phyloP scores from a whole-genome alignment of 2,329 filamentous ascomycete genomes.

The Bretziella fagacearum region DNA sequence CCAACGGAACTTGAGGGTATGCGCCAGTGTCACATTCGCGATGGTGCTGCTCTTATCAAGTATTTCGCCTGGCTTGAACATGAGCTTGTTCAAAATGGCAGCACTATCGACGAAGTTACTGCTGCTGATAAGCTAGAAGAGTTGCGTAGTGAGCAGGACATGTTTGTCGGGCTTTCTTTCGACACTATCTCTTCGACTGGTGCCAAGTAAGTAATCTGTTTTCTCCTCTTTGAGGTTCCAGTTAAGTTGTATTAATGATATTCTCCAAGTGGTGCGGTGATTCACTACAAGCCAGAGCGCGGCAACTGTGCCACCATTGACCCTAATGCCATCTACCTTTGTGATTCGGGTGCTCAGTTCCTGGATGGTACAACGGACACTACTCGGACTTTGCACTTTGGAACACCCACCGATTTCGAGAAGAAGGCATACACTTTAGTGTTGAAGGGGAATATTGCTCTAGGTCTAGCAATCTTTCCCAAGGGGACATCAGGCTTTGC shows the following conservation, averaged over 20 bases:
- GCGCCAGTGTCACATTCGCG: constrained; percentile 82
- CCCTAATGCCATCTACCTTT: constrained; percentile 73
- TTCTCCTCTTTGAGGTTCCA: constrained; percentile 8
- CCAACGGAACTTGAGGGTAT: constrained; percentile 78
- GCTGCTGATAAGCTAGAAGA: constrained; percentile 83
- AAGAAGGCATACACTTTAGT: constrained; percentile 85
- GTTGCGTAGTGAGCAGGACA: constrained; percentile 47
- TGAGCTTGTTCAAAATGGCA: constrained; percentile 58
- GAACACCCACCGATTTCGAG: constrained; percentile 65
- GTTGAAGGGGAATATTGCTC: constrained; percentile 78
- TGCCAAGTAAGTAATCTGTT: constrained; percentile 35
- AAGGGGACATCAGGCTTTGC: constrained; percentile 92
- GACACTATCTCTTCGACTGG: constrained; percentile 93
- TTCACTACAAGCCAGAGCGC: constrained; percentile 83
- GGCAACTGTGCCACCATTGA: constrained; percentile 72
- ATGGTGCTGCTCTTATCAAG: constrained; percentile 76
- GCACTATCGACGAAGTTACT: constrained; percentile 66
- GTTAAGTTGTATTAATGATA: constrained; percentile 13
- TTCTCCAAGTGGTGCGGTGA: constrained; percentile 67
- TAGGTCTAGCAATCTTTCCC: constrained; percentile 76
- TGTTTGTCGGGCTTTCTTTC: constrained; percentile 84
- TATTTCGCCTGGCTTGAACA: constrained; percentile 97
- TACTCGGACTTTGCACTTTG: constrained; percentile 85
- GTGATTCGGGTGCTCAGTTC: constrained; percentile 95
- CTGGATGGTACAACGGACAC: constrained; percentile 91